phyloP scores from a whole-genome alignment of 352 stramenopile genomes.

The Globisporangium radiosum region DNA sequence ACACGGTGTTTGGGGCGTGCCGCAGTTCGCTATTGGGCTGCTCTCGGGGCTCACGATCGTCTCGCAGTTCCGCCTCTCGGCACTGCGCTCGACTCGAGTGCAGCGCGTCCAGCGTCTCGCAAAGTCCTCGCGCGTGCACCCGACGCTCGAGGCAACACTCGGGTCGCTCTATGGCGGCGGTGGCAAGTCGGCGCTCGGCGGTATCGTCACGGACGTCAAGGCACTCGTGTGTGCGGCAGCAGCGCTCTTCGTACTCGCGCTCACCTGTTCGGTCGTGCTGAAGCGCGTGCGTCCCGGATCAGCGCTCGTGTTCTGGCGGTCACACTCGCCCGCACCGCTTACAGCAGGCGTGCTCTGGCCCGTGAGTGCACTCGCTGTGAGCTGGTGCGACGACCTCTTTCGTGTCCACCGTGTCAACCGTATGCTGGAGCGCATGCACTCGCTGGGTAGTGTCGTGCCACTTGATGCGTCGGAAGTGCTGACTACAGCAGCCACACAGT shows the following conservation, averaged over 20 bases:
- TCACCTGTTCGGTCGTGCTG: neutral
- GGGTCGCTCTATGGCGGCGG: neutral
- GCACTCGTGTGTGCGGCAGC: neutral
- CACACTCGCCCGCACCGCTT: slow-evolving; percentile 4
- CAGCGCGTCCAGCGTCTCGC: neutral
- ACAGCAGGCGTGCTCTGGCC: neutral
- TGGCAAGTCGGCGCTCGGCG: neutral
- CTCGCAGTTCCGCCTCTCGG: slow-evolving; percentile 7
- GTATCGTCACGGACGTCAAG: slow-evolving; percentile 7
- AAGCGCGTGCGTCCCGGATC: neutral
- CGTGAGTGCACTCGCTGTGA: slow-evolving; percentile 1
- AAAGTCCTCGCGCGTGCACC: neutral
- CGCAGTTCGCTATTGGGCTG: slow-evolving; percentile 20
- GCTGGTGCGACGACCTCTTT: slow-evolving; percentile 10
- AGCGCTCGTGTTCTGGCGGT: slow-evolving; percentile 5
- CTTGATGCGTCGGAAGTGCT: too few relatives aligned
- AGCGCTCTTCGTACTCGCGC: neutral
- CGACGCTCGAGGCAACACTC: neutral
- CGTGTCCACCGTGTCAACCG: neutral
- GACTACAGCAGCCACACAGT: too few relatives aligned
- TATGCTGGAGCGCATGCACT: neutral
- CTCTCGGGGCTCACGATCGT: slow-evolving; percentile 13
- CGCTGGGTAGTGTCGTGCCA: neutral
- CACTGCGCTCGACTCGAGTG: neutral
- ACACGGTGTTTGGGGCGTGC: slow-evolving; percentile 12